Conservation (phyloP, 2,329 filamentous ascomycete species). For the Lachnellula occidentalis region DNA sequence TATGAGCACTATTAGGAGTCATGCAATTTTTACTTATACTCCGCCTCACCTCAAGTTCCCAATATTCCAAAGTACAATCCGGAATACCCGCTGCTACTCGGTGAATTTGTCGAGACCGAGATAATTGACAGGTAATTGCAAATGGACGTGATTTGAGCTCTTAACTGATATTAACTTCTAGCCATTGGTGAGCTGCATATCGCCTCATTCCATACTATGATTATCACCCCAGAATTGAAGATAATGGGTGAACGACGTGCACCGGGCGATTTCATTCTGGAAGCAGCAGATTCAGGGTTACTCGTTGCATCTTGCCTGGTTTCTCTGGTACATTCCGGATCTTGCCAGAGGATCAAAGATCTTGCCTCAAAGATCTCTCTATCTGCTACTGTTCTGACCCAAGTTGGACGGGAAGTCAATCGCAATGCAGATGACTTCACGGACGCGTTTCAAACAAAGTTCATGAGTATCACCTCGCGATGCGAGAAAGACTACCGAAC, state of each 20-base stretch:
- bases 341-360: background rate
- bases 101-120: no score
- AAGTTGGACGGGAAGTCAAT: constrained; percentile 6
- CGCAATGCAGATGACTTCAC: constrained; percentile 6
- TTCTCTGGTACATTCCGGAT: background rate
- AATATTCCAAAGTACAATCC: no score
- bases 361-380: constrained; percentile 3
- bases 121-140: no score
- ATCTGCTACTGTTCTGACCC: constrained; percentile 3
- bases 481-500: constrained; percentile 8
- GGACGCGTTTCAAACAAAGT: constrained; percentile 6
- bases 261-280: constrained; percentile 9
- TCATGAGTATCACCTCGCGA: background rate
- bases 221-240: background rate
- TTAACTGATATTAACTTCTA: no score
- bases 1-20: no score
- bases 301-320: background rate
- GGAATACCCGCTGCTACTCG: no score
- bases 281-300: constrained; percentile 3
- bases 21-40: no score
- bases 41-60: no score
- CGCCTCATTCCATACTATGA: no score
- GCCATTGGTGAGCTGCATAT: no score
- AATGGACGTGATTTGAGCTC: no score
- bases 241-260: constrained; percentile 1